These are phyloP conservation scores for Ascochyta rabiei DNA, from an alignment of 2,329 filamentous ascomycete genomes.

Conservation along the genomic window DNA sequence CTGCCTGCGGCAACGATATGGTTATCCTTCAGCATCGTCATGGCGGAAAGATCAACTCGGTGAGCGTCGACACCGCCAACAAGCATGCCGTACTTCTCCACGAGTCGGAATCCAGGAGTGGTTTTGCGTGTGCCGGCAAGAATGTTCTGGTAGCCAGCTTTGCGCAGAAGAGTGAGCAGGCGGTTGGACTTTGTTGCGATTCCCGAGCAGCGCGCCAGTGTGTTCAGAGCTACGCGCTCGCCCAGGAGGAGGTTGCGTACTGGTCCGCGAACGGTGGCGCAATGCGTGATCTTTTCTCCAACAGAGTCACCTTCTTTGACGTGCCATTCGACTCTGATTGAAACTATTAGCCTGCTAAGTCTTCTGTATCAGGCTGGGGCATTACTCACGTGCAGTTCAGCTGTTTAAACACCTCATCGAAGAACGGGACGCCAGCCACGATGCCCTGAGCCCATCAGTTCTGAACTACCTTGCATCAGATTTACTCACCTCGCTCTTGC, in stretches of 20 bases:
- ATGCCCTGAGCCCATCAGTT: constrained; percentile 62
- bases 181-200: constrained; percentile 71
- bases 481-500: constrained; percentile 59
- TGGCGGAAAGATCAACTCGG: constrained; percentile 82
- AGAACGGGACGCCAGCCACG: constrained; percentile 90
- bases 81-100: constrained; percentile 98
- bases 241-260: constrained; percentile 85
- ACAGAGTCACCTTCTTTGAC: constrained; percentile 75
- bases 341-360: neutral
- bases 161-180: constrained; percentile 59
- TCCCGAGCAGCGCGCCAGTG: constrained; percentile 87
- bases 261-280: constrained; percentile 86
- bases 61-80: constrained; percentile 92
- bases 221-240: constrained; percentile 90
- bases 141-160: constrained; percentile 76
- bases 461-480: neutral
- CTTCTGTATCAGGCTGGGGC: neutral
- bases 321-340: constrained; percentile 75
- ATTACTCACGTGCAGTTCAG: constrained; percentile 74
- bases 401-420: constrained; percentile 90
- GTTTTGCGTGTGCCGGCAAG: constrained; percentile 97
- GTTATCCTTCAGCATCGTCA: constrained; percentile 99
- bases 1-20: constrained; percentile 89
- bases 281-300: constrained; percentile 58
- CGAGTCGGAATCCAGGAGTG: constrained; percentile 90